Percentiles rank a stretch among this genome's conserved stretches.
Evolutionary conservation across 441 rosid genomes (phyloP).

Genomic region (Adansonia grandidieri): DNA sequence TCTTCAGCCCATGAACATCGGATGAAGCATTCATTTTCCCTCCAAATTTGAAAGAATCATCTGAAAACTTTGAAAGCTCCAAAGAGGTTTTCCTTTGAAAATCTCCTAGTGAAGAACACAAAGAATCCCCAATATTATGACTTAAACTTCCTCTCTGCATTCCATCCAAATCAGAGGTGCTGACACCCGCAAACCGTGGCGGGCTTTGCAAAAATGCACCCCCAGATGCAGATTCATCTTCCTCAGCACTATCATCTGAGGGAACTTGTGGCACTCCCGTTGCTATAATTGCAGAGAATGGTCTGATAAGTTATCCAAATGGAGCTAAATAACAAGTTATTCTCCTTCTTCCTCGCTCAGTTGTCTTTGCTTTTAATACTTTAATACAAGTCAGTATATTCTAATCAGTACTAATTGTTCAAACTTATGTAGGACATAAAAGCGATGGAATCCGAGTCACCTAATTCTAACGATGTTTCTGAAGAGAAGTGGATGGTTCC

Average conservation of each 20-base stretch:
- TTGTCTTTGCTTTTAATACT: slow-evolving; percentile 34
- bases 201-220: slow-evolving; percentile 58
- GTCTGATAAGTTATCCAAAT: neutral
- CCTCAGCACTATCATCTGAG: slow-evolving; percentile 52
- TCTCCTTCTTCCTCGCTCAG: slow-evolving; percentile 26
- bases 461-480: slow-evolving; percentile 27
- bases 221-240: slow-evolving; percentile 45
- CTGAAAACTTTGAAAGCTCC: slow-evolving; percentile 49
- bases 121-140: slow-evolving; percentile 31
- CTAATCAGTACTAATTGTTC: slow-evolving; percentile 22
- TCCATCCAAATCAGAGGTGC: slow-evolving; percentile 64
- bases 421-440: slow-evolving; percentile 22
- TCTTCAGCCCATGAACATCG: slow-evolving; percentile 47
- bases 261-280: slow-evolving; percentile 91
- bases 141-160: slow-evolving; percentile 42
- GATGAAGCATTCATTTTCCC: slow-evolving; percentile 42
- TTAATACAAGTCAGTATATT: slow-evolving; percentile 4
- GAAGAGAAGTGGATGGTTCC: slow-evolving; percentile 15
- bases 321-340: slow-evolving; percentile 30
- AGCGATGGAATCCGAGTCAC: slow-evolving; percentile 21
- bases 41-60: slow-evolving; percentile 44
- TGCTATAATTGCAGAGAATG: slow-evolving; percentile 32
- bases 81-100: slow-evolving; percentile 55
- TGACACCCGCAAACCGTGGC: slow-evolving; percentile 43
- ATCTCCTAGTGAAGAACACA: slow-evolving; percentile 55